Evolutionary conservation across 2,329 filamentous ascomycete species (phyloP), one percentile per base, ranked within the genome.

Genomic region (Fusarium paranaense): DNA sequence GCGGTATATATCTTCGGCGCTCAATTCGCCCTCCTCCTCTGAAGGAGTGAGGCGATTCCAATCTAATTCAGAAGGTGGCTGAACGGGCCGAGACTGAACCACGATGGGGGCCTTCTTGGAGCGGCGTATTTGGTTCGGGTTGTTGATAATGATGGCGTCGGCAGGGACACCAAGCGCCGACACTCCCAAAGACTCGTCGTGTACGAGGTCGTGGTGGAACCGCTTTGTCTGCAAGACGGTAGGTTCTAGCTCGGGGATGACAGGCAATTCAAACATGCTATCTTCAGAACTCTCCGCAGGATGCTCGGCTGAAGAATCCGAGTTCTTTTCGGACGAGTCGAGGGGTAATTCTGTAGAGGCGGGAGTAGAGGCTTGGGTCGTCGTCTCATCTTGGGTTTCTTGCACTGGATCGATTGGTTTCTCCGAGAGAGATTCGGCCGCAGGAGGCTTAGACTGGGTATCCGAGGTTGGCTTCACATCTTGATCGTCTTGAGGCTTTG

Each of bases 101-200:
- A 72, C 70, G 1, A 71, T 68, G 0, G 71, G 32, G 0, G 68
- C 4, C 59, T 66, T 78, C 40, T 63, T 77, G 10, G 71, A 22
- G 7, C 40, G 69, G 47, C 65, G 76, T 67, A 82, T 71, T 52
- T 74, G 76, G 25, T 83, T 81, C 9, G 83, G 81, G 50, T 84
- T 83, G 27, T 82, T 81, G 60, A 90, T 81, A 38, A 90, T 81
- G 54, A 90, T 85, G 27, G 86, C 86, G 18, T 85, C 81, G 14
- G 85, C 84, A 3, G 79, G 79, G 35, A 78, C 66, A 22, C 84
- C 84, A 5, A 85, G 80, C 1, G 83, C 81, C 5, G 76, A 72
- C 18, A 82, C 75, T 1, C 78, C 79, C 7, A 85, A 70, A 30
- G 73, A 68, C n/a, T 78, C 72, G 27, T 81, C 78, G 5, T 77